Evolutionary conservation across 2,329 filamentous ascomycete genomes (phyloP).

Genomic region (Calonectria pseudoreteaudii): DNA sequence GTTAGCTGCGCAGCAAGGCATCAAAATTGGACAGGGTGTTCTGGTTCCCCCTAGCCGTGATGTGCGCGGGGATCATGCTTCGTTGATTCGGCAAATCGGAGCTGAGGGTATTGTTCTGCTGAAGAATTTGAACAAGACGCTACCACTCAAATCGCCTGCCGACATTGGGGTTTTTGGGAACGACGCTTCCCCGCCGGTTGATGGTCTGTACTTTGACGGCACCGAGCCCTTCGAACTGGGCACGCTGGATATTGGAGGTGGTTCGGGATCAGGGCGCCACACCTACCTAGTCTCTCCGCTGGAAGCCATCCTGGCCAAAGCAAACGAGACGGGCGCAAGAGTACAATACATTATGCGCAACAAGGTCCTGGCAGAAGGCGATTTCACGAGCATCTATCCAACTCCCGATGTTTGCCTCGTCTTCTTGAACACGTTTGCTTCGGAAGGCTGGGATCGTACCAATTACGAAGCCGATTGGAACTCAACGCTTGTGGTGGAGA

Average conservation of each 20-base stretch:
- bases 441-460: constrained; percentile 72
- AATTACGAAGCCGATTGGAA: constrained; percentile 38
- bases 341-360: constrained; percentile 58
- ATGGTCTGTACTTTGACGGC: background rate
- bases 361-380: constrained; percentile 49
- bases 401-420: constrained; percentile 73
- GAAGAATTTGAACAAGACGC: constrained; percentile 57
- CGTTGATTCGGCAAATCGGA: constrained; percentile 49
- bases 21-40: background rate
- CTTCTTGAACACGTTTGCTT: constrained; percentile 72
- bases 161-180: constrained; percentile 19
- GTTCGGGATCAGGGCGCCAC: constrained; percentile 62
- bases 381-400: constrained; percentile 56
- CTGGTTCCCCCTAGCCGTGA: constrained; percentile 32
- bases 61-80: constrained; percentile 46
- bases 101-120: constrained; percentile 49
- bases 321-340: constrained; percentile 56
- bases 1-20: background rate
- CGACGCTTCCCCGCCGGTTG: background rate
- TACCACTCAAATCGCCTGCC: constrained; percentile 69
- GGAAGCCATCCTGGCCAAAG: constrained; percentile 62
- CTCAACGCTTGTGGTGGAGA: constrained; percentile 60
- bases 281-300: constrained; percentile 66
- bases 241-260: constrained; percentile 67
- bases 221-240: constrained; percentile 31